Base-by-base conservation (phyloP, 176 grass and related monocot species). In the Zoysia japonica region DNA sequence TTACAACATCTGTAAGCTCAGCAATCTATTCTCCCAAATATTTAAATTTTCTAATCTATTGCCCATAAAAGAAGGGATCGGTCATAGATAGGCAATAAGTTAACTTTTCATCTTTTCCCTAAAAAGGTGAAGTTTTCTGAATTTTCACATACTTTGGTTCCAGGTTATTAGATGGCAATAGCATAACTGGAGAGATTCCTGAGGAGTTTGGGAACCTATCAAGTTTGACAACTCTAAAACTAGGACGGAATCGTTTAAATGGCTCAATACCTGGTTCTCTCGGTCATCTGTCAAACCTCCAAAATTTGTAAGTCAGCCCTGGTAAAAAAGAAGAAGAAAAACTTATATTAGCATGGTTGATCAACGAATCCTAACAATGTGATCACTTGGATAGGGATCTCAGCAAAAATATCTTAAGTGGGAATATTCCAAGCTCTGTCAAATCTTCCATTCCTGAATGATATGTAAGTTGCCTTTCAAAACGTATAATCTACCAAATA, bases 131-230 rank as follows among this genome's bases (percentile, higher is more conserved):
- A 75, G 47, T 53, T 65, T 84, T 17, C 3, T 76, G 3, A 56
- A 59, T 5, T 59, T 17, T 3, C 48, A 64, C 20, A 75, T 69
- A 48, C 13, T 67, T 67, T 78, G 9, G 47, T 74, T 88, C 43
- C 83, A 97, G 95, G 71, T 81, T 71, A 68, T 68, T 97, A 78
- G 77, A 86, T 37, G 85, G 55, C 64, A 97, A 97, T 62, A 83
- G 65, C 80, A 94, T 97, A 85, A 92, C 87, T 56, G 95, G 95
- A 72, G 82, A 46, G 78, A 94, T 97, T 85, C 95, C 95, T 48
- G 72, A 62, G 38, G 80, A 90, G 68, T 79, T 90, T 44, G 95
- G 95, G 49, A 90, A 90, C 70, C 39, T 97, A 59, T 89, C 85
- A 75, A 90, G 81, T 68, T 91, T 97, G 84, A 87, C 51, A 70